Evolutionary conservation across 495 filamentous ascomycete genomes (phyloP), one percentile per base, ranked within the genome.

Genomic region (Aspergillus haitiensis): DNA sequence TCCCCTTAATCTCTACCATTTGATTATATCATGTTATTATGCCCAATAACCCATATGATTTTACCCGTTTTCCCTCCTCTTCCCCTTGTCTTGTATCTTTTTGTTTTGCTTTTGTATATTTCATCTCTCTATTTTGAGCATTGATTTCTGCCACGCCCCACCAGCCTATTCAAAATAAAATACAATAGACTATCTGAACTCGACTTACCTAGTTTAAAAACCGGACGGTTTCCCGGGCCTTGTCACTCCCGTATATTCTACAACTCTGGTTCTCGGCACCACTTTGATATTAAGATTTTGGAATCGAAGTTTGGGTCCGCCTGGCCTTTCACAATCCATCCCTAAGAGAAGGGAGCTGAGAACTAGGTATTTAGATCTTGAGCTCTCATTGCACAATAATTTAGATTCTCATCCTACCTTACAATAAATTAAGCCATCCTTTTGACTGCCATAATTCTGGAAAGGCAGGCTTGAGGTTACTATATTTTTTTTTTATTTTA

Each of bases 1-100:
- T 50, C 52, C 13, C 55, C 50, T 27, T 56, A 61, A 55, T 61
- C 27, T 31, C 42, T 40, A 48, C 58, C 58, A 56, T 34, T 45
- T 34, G 39, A 60, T 48, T 40, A 34, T 42, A n/a, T 40, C 40
- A 40, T 49, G 34, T 36, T 48, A 52, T 52, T 21, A 40, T 54
- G 50, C 40, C 50, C 16, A 21, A 18, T 21, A 18, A 5, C 44
- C n/a, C n/a, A n/a, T n/a, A n/a, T n/a, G n/a, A n/a, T n/a, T n/a
- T n/a, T n/a, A n/a, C n/a, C n/a, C 27, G 6, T 58, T 61, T 37
- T 16, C 21, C 21, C 32, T 31, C 32, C 36, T 56, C 44, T 12
- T 45, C 46, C 34, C 31, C 13, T 21, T 51, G 55, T 47, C 15
- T 34, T 61, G 52, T 61, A 61, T 45, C 51, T 56, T 47, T 31